phyloP scores from a whole-genome alignment of 345 rosid species.

The Populus simonii region DNA sequence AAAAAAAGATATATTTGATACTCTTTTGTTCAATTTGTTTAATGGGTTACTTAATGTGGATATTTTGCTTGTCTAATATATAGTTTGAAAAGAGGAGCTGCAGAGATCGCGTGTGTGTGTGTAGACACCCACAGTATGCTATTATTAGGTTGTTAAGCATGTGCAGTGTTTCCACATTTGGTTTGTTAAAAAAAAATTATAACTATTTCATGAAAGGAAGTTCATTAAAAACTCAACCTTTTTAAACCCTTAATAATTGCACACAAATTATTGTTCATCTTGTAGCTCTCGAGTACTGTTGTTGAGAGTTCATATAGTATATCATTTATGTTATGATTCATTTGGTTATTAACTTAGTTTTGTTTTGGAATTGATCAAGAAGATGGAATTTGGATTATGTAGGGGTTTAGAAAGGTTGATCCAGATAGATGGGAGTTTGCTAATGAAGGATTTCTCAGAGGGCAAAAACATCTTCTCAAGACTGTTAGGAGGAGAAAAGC shows the following conservation, averaged over 20 bases:
- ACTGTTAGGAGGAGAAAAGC: slow-evolving; percentile 56
- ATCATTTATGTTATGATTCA: not conserved
- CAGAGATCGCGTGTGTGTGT: slow-evolving; percentile 2
- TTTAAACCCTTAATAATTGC: not conserved
- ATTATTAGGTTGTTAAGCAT: slow-evolving; percentile 6
- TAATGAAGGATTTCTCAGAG: slow-evolving; percentile 69
- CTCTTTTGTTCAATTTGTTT: not conserved
- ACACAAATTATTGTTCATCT: not conserved
- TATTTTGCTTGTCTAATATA: slow-evolving; percentile 13
- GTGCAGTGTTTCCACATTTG: not conserved
- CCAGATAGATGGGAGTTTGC: slow-evolving; percentile 94
- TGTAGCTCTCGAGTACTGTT: not conserved
- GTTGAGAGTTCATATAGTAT: not conserved
- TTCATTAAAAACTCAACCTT: not conserved
- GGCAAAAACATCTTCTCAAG: slow-evolving; percentile 62
- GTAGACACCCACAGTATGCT: not conserved
- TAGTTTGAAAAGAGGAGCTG: not conserved
- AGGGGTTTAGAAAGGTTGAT: slow-evolving; percentile 97
- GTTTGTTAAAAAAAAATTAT: not conserved
- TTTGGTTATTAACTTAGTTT: not conserved
- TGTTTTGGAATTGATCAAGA: slow-evolving; percentile 17
- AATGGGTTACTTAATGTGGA: slow-evolving; percentile 15
- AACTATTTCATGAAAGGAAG: not conserved
- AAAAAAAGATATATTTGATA: slow-evolving; percentile 3
- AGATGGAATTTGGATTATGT: slow-evolving; percentile 28